Evolutionary conservation across 176 grass and related monocot species (phyloP).

Genomic region (Ananas comosus): DNA sequence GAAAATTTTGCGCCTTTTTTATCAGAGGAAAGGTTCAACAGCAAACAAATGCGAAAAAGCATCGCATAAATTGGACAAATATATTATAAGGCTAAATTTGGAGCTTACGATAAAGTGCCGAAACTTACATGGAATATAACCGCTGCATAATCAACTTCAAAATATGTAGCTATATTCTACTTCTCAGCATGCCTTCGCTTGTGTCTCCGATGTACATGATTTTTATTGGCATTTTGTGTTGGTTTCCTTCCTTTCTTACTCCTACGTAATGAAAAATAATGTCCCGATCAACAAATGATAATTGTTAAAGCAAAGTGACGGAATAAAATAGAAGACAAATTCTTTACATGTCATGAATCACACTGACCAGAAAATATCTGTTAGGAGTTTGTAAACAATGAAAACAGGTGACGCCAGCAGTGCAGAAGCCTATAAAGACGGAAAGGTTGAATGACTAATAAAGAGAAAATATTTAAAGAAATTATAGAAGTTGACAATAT

Average conservation of each 20-base stretch:
- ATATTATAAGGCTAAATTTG: background rate
- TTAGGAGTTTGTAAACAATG: constrained; percentile 46
- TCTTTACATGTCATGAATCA: constrained; percentile 18
- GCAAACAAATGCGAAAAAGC: no score
- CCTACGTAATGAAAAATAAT: constrained; percentile 32
- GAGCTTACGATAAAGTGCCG: background rate
- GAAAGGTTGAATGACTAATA: constrained; percentile 20
- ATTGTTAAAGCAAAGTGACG: background rate
- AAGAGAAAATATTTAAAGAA: background rate
- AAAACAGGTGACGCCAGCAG: constrained; percentile 49
- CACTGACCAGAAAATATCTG: constrained; percentile 52
- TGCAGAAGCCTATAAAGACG: constrained; percentile 50
- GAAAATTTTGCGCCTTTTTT: no score
- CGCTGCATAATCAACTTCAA: constrained; percentile 6
- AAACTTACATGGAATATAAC: constrained; percentile 18
- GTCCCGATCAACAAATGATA: constrained; percentile 6
- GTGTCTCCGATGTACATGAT: constrained; percentile 41
- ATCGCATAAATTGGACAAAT: background rate
- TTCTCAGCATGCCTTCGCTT: constrained; percentile 71
- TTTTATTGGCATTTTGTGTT: constrained; percentile 28
- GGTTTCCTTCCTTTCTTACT: constrained; percentile 51
- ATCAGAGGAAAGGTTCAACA: no score
- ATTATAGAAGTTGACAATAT: background rate
- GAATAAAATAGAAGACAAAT: constrained; percentile 1
- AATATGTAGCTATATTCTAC: constrained; percentile 13